phyloP scores from a whole-genome alignment of 1,139 yeast genomes.

The Yamadazyma trypodendri region DNA sequence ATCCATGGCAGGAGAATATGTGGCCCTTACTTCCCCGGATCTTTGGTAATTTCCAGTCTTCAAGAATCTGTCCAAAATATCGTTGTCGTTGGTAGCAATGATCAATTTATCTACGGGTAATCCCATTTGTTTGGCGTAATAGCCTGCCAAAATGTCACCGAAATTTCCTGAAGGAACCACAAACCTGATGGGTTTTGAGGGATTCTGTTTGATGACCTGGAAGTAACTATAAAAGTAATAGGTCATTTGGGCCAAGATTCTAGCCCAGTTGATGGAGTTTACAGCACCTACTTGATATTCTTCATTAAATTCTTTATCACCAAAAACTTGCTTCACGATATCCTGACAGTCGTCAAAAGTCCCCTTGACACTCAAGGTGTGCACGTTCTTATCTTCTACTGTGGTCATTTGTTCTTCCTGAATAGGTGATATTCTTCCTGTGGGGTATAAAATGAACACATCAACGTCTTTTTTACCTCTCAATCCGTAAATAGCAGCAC shows the following conservation, averaged over 20 bases:
- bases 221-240: slow-evolving; percentile 93
- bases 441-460: slow-evolving; percentile 93
- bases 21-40: slow-evolving; percentile 70
- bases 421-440: slow-evolving; percentile 95
- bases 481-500: slow-evolving; percentile 97
- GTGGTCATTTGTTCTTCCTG: slow-evolving; percentile 99
- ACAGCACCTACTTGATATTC: slow-evolving; percentile 96
- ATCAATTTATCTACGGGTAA: slow-evolving; percentile 82
- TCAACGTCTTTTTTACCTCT: slow-evolving; percentile 96
- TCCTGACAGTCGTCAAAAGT: slow-evolving; percentile 99
- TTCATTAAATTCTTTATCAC: slow-evolving; percentile 81
- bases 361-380: slow-evolving; percentile 91
- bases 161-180: slow-evolving; percentile 98
- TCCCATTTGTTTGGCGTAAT: slow-evolving; percentile 93
- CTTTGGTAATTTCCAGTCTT: slow-evolving; percentile 82
- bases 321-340: slow-evolving; percentile 88
- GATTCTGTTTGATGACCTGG: slow-evolving; percentile 49
- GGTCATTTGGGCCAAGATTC: slow-evolving; percentile 95
- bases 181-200: slow-evolving; percentile 57
- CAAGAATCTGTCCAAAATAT: slow-evolving; percentile 89
- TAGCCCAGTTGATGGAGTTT: slow-evolving; percentile 98
- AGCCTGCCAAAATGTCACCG: slow-evolving; percentile 97
- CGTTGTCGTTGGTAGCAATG: slow-evolving; percentile 94
- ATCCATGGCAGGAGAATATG: slow-evolving; percentile 98
- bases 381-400: slow-evolving; percentile 90